phyloP scores from a whole-genome alignment of 1,139 yeast species.

The Saccharomyces hybrid region DNA sequence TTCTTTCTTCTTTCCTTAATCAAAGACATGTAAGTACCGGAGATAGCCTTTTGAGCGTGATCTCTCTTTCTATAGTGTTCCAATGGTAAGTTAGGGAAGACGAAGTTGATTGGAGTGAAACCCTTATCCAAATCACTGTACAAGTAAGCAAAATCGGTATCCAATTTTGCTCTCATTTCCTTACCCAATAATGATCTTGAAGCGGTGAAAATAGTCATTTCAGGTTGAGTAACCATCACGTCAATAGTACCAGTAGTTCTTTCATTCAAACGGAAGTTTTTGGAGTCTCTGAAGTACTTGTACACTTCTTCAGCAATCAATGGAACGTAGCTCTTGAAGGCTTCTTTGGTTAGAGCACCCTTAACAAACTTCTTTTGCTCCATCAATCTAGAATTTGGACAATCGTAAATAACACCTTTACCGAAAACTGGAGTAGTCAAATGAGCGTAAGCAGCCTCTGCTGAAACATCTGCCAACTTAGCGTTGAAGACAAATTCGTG shows the following conservation, averaged over 20 bases:
- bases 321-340: conserved; percentile 83
- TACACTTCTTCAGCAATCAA: conserved; percentile 70
- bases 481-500: conserved; percentile 94
- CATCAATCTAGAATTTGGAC: conserved; percentile 90
- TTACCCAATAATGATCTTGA: conserved; percentile 86
- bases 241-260: conserved; percentile 47
- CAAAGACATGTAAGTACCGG: conserved; percentile 70
- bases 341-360: conserved; percentile 75
- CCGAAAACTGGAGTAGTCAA: conserved; percentile 97
- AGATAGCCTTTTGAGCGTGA: conserved; percentile 73
- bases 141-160: conserved; percentile 73
- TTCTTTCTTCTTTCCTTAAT: conserved; percentile 64
- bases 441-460: conserved; percentile 93
- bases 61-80: conserved; percentile 83
- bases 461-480: conserved; percentile 80
- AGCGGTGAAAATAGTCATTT: conserved; percentile 93
- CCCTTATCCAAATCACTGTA: conserved; percentile 94
- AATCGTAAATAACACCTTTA: conserved; percentile 92
- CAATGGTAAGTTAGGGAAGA: conserved; percentile 86
- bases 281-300: conserved; percentile 50
- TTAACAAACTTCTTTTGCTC: conserved; percentile 97
- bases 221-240: conserved; percentile 84
- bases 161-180: conserved; percentile 78
- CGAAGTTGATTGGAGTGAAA: conserved; percentile 91
- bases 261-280: conserved; percentile 35